Base-by-base conservation (phyloP, 208 protist species). In the Zelonia costaricensis region DNA sequence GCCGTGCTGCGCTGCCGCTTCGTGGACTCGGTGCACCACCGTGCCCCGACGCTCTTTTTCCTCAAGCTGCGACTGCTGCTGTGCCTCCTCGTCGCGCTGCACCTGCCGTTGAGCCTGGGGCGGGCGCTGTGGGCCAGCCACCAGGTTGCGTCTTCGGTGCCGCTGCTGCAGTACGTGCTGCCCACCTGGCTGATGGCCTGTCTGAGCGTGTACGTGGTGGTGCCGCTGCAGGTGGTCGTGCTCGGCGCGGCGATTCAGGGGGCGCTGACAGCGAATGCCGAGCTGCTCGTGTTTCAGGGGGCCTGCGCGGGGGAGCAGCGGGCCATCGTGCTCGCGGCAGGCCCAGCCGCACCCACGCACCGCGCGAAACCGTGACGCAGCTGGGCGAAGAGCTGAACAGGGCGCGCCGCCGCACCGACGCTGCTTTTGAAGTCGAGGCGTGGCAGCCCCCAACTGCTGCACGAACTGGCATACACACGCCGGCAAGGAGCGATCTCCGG, bases 31-130 rank as follows among this genome's bases (percentile, higher is more conserved):
- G 40, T 15, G 1, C 54, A 54, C 25, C 68, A 76, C 43, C 69
- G 62, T n/a, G 42, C 69, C 27, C 44, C 54, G 16, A 28, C 45
- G 9, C 43, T 69, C 23, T 68, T 59, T 33, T 69, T 80, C 33
- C 42, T 80, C 23, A 75, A 71, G 47, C 30, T 80, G 25, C 72
- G 72, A 0, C 55, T 70, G 4, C 52, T 69, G 7, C 60, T 78
- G 28, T 78, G 72, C 45, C 39, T 78, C n/a, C 35, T 61, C 20
- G 66, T 73, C 18, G 58, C 66, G 4, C 27, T 52, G n/a, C 51
- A 66, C 27, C 40, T 73, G 13, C 31, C 66, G 44, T 65, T 57
- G 66, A 62, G 30, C 30, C 16, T 73, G 42, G 59, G 31, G 40
- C 52, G 45, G 30, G 40, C 61, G 2, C 31, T 73, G 22, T 20